phyloP scores from a whole-genome alignment of 805 yeast species.

The Spathaspora boniae region DNA sequence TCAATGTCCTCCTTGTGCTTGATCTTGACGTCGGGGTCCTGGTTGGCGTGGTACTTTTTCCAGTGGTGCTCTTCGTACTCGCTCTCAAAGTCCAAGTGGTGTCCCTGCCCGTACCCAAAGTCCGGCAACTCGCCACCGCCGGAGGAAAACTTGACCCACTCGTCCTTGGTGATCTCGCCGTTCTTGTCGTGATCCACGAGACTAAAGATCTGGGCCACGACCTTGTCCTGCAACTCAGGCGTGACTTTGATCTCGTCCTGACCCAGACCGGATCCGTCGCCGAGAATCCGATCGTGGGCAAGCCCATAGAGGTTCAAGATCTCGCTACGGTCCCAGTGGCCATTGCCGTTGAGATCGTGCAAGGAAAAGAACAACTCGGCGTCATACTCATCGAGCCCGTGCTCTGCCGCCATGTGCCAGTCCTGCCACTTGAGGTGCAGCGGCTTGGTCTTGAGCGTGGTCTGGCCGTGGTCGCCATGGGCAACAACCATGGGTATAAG shows the following conservation, averaged over 20 bases:
- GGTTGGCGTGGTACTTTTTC: constrained; percentile 71
- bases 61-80: constrained; percentile 96
- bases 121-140: constrained; percentile 81
- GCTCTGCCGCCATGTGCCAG: constrained; percentile 92
- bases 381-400: constrained; percentile 70
- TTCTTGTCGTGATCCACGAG: constrained; percentile 67
- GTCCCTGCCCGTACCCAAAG: constrained; percentile 90
- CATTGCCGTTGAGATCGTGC: constrained; percentile 69
- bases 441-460: constrained; percentile 29
- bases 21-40: constrained; percentile 76
- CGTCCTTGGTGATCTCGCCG: constrained; percentile 60
- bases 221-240: constrained; percentile 51
- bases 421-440: constrained; percentile 65
- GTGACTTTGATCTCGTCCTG: constrained; percentile 45
- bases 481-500: constrained; percentile 10
- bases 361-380: constrained; percentile 72
- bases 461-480: constrained; percentile 11
- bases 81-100: constrained; percentile 87
- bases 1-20: constrained; percentile 89
- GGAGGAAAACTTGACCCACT: constrained; percentile 60
- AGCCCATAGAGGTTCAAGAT: constrained; percentile 81
- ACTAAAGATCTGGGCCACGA: constrained; percentile 50
- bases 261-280: constrained; percentile 90
- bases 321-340: constrained; percentile 55
- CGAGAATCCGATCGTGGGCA: constrained; percentile 65